Base-by-base conservation (phyloP, 1,284 basidiomycete genomes). In the Takashimella koratensis region DNA sequence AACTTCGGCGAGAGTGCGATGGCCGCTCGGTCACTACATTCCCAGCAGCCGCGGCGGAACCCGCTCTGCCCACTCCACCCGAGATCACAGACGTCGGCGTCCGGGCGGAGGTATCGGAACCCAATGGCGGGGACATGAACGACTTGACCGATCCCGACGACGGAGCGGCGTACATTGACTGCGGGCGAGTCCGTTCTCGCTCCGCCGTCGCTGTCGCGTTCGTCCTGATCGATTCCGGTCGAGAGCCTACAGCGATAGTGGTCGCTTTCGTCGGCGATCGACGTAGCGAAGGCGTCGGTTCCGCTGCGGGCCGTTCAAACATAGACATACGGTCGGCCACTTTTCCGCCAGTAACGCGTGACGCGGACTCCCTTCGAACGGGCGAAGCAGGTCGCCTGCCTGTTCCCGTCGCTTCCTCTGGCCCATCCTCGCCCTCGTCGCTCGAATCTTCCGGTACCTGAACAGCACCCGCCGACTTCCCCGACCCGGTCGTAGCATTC, bases 401-500 rank as follows among this genome's bases (percentile, higher is more conserved):
- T 3, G 42, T 50, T 3, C 56, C 54, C 13, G 26, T 47, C 4
- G 51, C 53, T 21, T 53, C 56, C 52, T 74, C 72, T 6, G 68
- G 70, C 1, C 57, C 64, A 13, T 56, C 55, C 6, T 68, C 71
- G 13, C 30, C 30, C 16, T 71, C 69, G 46, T 73, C 68, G 43
- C 67, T 72, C 5, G 71, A 73, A 43, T 67, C 64, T 4, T 36
- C 30, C 8, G 8, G 10, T 16, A 8, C 47, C 25, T 53, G 51
- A 5, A 46, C 45, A 23, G 45, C 12, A n/a, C 22, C 36, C 8
- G 24, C 39, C 12, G 50, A 25, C 19, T 40, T 27, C 40, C 43
- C 52, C 43, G 43, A 49, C 11, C 27, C 4, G 30, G 10, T 16
- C 16, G 30, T 8, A 16, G 30, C 30, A 16, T 8, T 36, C 30